Evolutionary conservation across 805 yeast genomes (phyloP), one percentile per base, ranked within the genome.

Genomic region (Nakazawaea sp.): DNA sequence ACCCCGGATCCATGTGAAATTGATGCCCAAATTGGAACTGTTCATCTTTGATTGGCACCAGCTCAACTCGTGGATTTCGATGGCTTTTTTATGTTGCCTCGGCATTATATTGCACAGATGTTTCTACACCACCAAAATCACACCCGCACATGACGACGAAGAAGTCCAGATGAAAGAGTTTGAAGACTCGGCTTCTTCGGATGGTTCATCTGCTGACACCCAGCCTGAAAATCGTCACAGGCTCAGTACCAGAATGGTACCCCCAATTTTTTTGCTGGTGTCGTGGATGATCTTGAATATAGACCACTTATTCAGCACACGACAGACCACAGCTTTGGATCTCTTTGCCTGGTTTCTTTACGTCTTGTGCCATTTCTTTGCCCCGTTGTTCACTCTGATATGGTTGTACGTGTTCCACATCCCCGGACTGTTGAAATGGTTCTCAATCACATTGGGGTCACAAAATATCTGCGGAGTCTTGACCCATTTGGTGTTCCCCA

Each of bases 331-430:
- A 7, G 45, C 54, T 11, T 68, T 70, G 45, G 85, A 80, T 53
- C 44, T 78, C 8, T 42, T 66, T 20, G 78, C 86, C 1, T 76
- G 84, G 81, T 53, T 68, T 30, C 72, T 75, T 25, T 78, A 79
- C 49, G 84, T 79, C 10, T 51, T 79, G 16, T 63, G 74, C 27
- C 87, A 81, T 53, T 63, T 79, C 27, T 62, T 72, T 18, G 73
- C 69, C 4, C 85, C 87, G 1, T 68, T 80, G 6, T 53, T 78
- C 43, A 75, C 81, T 0, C 74, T 79, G 1, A 64, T 75, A 15
- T 81, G 79, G 60, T 58, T 81, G 12, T 78, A 79, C 49, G 68
- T 78, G 9, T 79, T 78, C 64, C 83, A 78, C 36, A 66, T 78
- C 1, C 82, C 79, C n/a, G 84, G 82, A 0, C 72, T 75, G 0